These are phyloP conservation scores for Artomyces pyxidatus DNA, from an alignment of 768 basidiomycete genomes.

Conservation along the genomic window DNA sequence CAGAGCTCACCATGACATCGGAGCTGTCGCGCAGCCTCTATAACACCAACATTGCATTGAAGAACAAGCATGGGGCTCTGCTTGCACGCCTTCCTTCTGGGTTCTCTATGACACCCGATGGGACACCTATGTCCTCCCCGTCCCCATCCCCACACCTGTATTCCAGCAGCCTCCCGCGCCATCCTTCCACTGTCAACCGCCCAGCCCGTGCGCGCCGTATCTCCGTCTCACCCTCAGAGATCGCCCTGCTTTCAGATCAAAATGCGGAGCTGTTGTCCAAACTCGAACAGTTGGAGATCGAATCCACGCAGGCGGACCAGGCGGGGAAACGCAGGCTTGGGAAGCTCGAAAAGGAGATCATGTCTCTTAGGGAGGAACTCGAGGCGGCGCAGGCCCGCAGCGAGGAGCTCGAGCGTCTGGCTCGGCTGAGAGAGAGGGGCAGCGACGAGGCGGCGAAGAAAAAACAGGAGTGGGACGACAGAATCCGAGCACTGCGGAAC, in stretches of 20 bases:
- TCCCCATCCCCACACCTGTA: slow-evolving; percentile 14
- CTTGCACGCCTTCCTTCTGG: slow-evolving; percentile 47
- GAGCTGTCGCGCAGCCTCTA: slow-evolving; percentile 62
- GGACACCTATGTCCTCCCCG: slow-evolving; percentile 17
- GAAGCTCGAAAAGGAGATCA: slow-evolving; percentile 75
- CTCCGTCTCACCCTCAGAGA: slow-evolving; percentile 59
- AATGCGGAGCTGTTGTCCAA: slow-evolving; percentile 74
- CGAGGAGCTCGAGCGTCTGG: slow-evolving; percentile 63
- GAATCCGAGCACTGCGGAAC: slow-evolving; percentile 43
- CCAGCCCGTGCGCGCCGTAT: slow-evolving; percentile 36
- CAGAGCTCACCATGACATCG: slow-evolving; percentile 64
- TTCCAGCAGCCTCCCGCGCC: slow-evolving; percentile 7
- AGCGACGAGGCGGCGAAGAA: slow-evolving; percentile 26
- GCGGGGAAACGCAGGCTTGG: slow-evolving; percentile 62
- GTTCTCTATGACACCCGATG: slow-evolving; percentile 15
- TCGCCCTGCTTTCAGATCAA: slow-evolving; percentile 70
- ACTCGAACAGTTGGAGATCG: slow-evolving; percentile 66
- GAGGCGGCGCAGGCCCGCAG: slow-evolving; percentile 67
- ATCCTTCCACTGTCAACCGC: slow-evolving; percentile 11
- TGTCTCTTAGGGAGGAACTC: slow-evolving; percentile 61
- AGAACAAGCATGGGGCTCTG: slow-evolving; percentile 64
- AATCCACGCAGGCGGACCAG: slow-evolving; percentile 57
- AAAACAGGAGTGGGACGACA: slow-evolving; percentile 40
- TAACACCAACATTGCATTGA: slow-evolving; percentile 59
- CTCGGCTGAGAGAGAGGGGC: slow-evolving; percentile 29